These are phyloP conservation scores for Tolypocladium pustulatum DNA, from an alignment of 2,329 filamentous ascomycete species.

Conservation along the genomic window DNA sequence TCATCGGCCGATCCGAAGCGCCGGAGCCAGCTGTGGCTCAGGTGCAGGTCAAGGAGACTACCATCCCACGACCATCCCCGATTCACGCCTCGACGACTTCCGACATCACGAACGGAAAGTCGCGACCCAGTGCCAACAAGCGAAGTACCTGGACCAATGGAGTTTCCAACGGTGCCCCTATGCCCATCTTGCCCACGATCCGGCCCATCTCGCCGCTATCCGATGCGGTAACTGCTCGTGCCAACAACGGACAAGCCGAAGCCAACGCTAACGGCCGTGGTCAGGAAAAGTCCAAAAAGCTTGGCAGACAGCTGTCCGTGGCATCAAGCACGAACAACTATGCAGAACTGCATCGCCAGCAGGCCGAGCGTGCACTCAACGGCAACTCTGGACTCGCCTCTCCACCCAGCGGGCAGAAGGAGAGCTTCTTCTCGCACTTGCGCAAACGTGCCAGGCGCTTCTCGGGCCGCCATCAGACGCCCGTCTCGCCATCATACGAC, in stretches of 20 bases:
- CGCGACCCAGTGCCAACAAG: conserved; percentile 52
- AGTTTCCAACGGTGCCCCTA: conserved; percentile 69
- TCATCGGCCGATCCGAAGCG: conserved; percentile 70
- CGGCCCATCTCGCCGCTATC: conserved; percentile 93
- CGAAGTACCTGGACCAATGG: conserved; percentile 91
- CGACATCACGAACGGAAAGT: conserved; percentile 24
- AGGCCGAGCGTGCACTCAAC: conserved; percentile 83
- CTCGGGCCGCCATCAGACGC: conserved; percentile 80
- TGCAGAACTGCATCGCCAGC: conserved; percentile 76
- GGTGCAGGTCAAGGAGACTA: conserved; percentile 34
- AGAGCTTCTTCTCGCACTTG: conserved; percentile 96
- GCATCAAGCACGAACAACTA: conserved; percentile 91
- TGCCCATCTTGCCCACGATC: conserved; percentile 92
- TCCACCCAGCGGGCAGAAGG: conserved; percentile 70
- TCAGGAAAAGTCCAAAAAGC: conserved; percentile 75
- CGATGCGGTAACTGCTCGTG: conserved; percentile 83
- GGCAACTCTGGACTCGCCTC: conserved; percentile 68
- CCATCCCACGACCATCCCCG: conserved; percentile 32
- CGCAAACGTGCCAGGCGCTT: conserved; percentile 86
- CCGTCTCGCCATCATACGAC: conserved; percentile 68
- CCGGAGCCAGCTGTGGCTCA: conserved; percentile 46
- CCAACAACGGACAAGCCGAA: conserved; percentile 53
- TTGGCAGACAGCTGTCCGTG: conserved; percentile 86
- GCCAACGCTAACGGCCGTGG: conserved; percentile 23
- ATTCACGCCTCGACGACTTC: conserved; percentile 28